Evolutionary conservation across 768 basidiomycete genomes (phyloP).

Genomic region (Naganishia vaughanmartiniae): DNA sequence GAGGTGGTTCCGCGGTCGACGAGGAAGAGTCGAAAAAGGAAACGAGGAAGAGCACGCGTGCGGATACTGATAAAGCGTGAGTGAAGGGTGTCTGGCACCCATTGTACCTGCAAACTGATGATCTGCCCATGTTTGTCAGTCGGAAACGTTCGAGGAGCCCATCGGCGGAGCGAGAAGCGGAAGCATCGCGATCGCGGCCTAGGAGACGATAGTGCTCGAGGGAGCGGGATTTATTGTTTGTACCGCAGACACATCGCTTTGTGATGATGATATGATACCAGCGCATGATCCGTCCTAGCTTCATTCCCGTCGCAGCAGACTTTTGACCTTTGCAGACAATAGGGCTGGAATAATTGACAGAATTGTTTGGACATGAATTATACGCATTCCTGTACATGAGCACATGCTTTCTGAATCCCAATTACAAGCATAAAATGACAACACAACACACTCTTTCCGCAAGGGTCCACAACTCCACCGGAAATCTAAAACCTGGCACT

Average conservation of each 20-base stretch:
- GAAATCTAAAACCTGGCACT: neutral
- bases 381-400: neutral
- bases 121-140: neutral
- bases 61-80: slow-evolving; percentile 10
- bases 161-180: slow-evolving; percentile 13
- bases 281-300: neutral
- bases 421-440: neutral
- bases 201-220: neutral
- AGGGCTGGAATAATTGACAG: neutral
- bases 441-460: no score
- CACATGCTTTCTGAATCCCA: neutral
- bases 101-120: neutral
- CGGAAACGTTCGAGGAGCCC: slow-evolving; percentile 26
- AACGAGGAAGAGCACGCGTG: slow-evolving; percentile 5
- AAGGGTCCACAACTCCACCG: no score
- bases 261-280: neutral
- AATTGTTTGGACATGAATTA: neutral
- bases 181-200: neutral
- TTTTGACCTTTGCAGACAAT: no score
- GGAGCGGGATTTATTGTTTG: neutral
- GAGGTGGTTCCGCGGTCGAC: neutral
- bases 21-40: slow-evolving; percentile 21
- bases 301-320: no score
- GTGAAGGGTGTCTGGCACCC: neutral
- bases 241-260: neutral